A percentile compares a stretch with the other conserved stretches of the same genome.
phyloP scores from a whole-genome alignment of 75 land plant genomes.

The Selaginella moellendorffii region DNA sequence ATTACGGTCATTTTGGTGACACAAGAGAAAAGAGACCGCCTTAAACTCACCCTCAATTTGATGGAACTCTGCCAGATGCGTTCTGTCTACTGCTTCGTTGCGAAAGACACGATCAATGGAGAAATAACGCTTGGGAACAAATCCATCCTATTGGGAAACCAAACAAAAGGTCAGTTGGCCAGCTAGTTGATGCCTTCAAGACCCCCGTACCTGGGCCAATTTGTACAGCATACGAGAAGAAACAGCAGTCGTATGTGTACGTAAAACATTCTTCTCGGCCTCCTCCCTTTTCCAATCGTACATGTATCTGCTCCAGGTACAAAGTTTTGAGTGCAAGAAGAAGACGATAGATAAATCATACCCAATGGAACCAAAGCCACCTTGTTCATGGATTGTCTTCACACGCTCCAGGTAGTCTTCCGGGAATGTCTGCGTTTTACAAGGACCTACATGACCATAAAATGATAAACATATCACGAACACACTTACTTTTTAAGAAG shows the following conservation, averaged over 20 bases:
- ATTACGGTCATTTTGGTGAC: not conserved
- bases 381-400: slow-evolving; percentile 65
- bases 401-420: slow-evolving; percentile 87
- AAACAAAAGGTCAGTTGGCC: not conserved
- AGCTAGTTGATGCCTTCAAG: no score
- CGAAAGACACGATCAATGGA: slow-evolving; percentile 97
- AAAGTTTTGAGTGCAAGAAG: not conserved
- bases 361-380: slow-evolving; percentile 97
- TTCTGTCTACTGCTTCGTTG: slow-evolving; percentile 97
- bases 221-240: slow-evolving; percentile 80
- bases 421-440: slow-evolving; percentile 55
- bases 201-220: slow-evolving; percentile 70
- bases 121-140: slow-evolving; percentile 70
- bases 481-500: slow-evolving; percentile 50
- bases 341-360: slow-evolving; percentile 22
- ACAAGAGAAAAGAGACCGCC: not conserved
- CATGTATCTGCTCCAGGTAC: slow-evolving; percentile 41
- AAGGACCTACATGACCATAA: slow-evolving; percentile 43
- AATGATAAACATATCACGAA: not conserved
- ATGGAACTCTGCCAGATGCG: slow-evolving; percentile 97
- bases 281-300: slow-evolving; percentile 95
- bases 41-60: slow-evolving; percentile 78
- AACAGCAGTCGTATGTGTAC: slow-evolving; percentile 96
- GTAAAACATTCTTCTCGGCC: slow-evolving; percentile 78
- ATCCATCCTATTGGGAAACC: slow-evolving; percentile 16